Conservation (phyloP, 371 early-diverging fungal genomes). For the Nematocida sp. region DNA sequence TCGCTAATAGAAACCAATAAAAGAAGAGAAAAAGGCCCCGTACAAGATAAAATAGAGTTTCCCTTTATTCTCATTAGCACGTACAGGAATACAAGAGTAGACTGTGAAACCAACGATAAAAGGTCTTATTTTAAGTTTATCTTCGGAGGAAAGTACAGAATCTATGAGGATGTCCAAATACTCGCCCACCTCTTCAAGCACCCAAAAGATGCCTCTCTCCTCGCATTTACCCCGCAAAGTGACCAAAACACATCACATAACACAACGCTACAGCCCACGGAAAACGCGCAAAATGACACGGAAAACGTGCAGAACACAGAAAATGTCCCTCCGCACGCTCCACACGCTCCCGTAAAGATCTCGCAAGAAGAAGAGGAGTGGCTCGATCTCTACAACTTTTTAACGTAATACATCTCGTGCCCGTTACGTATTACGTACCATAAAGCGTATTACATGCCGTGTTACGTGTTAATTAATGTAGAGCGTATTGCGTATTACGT, state of each 20-base stretch:
- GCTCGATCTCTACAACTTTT: slow-evolving; percentile 51
- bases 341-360: too few species aligned
- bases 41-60: slow-evolving; percentile 42
- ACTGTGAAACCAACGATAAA: slow-evolving; percentile 54
- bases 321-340: not conserved
- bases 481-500: too few species aligned
- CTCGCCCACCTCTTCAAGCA: slow-evolving; percentile 39
- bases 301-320: too few species aligned
- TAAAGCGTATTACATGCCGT: too few species aligned
- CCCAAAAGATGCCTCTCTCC: too few species aligned
- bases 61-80: slow-evolving; percentile 52
- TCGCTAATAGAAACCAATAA: slow-evolving; percentile 28
- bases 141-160: slow-evolving; percentile 32
- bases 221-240: not conserved
- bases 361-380: slow-evolving; percentile 53
- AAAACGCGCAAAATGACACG: not conserved
- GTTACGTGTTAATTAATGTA: too few species aligned
- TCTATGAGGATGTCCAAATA: slow-evolving; percentile 50
- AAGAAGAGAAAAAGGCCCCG: slow-evolving; percentile 14
- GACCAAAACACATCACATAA: not conserved
- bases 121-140: slow-evolving; percentile 50
- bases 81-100: slow-evolving; percentile 29
- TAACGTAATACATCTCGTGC: slow-evolving; percentile 15
- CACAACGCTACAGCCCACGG: not conserved
- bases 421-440: too few species aligned